A percentile compares a stretch with the other conserved stretches of the same genome.
phyloP scores from a whole-genome alignment of 495 filamentous ascomycete genomes.

The Parmelia sp. region DNA sequence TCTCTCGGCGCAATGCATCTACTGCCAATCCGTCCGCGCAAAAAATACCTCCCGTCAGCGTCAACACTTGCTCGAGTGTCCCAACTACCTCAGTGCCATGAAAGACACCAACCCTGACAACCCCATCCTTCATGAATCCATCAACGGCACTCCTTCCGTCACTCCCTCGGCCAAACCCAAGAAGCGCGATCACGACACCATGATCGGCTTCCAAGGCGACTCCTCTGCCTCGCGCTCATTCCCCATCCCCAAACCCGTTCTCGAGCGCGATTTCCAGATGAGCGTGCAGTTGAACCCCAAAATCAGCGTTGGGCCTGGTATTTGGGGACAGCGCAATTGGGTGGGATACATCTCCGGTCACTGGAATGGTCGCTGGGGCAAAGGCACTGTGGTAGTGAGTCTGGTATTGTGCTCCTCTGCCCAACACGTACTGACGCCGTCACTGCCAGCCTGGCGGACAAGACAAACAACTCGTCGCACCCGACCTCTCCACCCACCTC shows the following conservation, averaged over 20 bases:
- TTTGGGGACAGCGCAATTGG: constrained; percentile 54
- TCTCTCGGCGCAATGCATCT: constrained; percentile 53
- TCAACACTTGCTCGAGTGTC: constrained; percentile 49
- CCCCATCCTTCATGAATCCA: constrained; percentile 50
- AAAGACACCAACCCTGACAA: constrained; percentile 54
- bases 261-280: constrained; percentile 58
- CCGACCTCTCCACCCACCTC: constrained; percentile 48
- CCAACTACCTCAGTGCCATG: constrained; percentile 51
- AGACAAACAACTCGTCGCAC: constrained; percentile 52
- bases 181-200: constrained; percentile 29
- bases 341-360: constrained; percentile 52
- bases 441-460: constrained; percentile 50
- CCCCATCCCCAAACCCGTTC: constrained; percentile 48
- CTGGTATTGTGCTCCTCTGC: constrained; percentile 2
- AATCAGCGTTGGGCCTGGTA: constrained; percentile 45
- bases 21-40: constrained; percentile 51
- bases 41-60: constrained; percentile 54
- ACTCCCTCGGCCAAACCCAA: constrained; percentile 25
- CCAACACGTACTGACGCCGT: background rate
- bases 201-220: constrained; percentile 28
- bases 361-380: constrained; percentile 56
- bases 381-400: constrained; percentile 53
- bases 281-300: constrained; percentile 54
- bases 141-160: constrained; percentile 45
- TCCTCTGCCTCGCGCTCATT: constrained; percentile 36